Percentiles rank a stretch among this genome's conserved stretches.
Evolutionary conservation across 2,329 filamentous ascomycete genomes (phyloP).

Genomic region (Polychaeton citri): DNA sequence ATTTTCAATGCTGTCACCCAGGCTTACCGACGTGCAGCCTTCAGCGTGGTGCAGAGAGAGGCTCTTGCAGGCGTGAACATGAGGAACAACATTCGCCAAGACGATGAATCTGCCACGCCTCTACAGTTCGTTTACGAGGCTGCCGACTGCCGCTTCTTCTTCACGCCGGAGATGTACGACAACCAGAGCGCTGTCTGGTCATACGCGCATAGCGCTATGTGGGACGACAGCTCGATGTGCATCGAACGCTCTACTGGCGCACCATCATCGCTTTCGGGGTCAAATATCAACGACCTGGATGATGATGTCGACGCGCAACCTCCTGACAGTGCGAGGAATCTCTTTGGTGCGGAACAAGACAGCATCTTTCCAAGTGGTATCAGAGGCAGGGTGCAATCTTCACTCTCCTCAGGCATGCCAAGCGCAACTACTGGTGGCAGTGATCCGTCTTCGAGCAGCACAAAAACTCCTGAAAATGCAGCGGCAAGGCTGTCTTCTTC

Average conservation of each 20-base stretch:
- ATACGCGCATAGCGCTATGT: slow-evolving; percentile 23
- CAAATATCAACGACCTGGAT: too few species aligned
- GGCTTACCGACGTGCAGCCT: slow-evolving; percentile 1
- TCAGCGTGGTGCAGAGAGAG: too few species aligned
- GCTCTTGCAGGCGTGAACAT: slow-evolving; percentile 27
- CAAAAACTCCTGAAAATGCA: too few species aligned
- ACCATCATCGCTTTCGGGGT: slow-evolving; percentile 4
- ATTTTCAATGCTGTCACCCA: slow-evolving; percentile 1
- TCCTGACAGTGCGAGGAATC: too few species aligned
- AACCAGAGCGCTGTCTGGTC: slow-evolving; percentile 26
- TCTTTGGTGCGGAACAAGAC: too few species aligned
- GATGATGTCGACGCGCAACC: too few species aligned
- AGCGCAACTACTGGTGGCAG: too few species aligned
- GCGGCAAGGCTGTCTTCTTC: too few species aligned
- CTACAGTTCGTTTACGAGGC: slow-evolving; percentile 30
- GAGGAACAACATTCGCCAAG: slow-evolving; percentile 20
- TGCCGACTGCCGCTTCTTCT: slow-evolving; percentile 27
- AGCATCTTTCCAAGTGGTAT: too few species aligned
- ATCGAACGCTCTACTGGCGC: slow-evolving; percentile 10
- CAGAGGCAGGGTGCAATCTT: too few species aligned
- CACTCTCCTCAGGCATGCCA: too few species aligned
- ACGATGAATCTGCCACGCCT: slow-evolving; percentile 18
- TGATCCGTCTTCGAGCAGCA: too few species aligned
- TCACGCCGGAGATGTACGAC: slow-evolving; percentile 22
- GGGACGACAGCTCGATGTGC: slow-evolving; percentile 11